Evolutionary conservation across 1,284 basidiomycete species (phyloP).

Genomic region (Fomitopsis pinicola): DNA sequence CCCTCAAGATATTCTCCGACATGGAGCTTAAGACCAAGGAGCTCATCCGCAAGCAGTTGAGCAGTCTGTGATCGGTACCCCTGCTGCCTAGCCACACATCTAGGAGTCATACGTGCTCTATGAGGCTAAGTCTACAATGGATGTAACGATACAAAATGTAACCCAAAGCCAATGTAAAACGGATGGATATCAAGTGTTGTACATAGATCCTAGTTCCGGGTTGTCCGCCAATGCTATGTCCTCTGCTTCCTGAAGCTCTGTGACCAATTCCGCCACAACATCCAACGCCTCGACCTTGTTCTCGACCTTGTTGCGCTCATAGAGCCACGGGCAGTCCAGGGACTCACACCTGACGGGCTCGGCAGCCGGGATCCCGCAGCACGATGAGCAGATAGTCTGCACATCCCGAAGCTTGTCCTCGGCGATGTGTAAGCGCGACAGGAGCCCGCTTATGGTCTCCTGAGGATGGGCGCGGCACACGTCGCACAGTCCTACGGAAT

Average conservation of each 20-base stretch:
- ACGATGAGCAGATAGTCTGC: slow-evolving; percentile 70
- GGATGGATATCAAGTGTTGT: neutral
- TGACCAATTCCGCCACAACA: slow-evolving; percentile 30
- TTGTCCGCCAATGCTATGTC: neutral
- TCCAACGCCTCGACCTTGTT: slow-evolving; percentile 48
- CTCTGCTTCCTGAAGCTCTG: slow-evolving; percentile 19
- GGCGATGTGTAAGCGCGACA: slow-evolving; percentile 51
- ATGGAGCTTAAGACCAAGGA: slow-evolving; percentile 38
- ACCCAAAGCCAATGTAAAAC: neutral
- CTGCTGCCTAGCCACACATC: too few species aligned
- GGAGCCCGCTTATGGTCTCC: slow-evolving; percentile 56
- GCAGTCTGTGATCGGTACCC: neutral
- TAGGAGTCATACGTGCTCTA: too few species aligned
- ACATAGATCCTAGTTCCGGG: neutral
- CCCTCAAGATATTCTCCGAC: slow-evolving; percentile 39
- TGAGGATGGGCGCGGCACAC: slow-evolving; percentile 53
- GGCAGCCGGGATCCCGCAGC: slow-evolving; percentile 47
- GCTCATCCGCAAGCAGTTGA: slow-evolving; percentile 22
- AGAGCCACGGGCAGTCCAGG: slow-evolving; percentile 82
- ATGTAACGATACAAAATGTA: neutral
- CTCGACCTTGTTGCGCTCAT: slow-evolving; percentile 64
- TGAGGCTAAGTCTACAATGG: neutral
- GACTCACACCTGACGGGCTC: slow-evolving; percentile 77
- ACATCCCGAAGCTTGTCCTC: slow-evolving; percentile 54
- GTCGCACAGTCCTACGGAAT: slow-evolving; percentile 58